Conservation (phyloP, 345 rosid species). For the Ceriops decandra region DNA sequence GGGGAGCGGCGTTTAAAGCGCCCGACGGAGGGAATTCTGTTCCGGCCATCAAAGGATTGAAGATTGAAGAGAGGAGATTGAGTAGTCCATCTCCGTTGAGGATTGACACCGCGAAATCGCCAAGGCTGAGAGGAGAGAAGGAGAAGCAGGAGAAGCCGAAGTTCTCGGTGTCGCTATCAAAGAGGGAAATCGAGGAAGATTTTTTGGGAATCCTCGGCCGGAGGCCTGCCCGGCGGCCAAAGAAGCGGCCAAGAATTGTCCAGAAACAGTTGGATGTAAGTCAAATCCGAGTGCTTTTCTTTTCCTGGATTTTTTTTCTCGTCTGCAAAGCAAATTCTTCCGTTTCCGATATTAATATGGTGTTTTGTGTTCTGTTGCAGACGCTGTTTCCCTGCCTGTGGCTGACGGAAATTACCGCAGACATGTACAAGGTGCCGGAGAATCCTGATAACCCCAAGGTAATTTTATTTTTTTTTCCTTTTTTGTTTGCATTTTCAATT, state of each 20-base stretch:
- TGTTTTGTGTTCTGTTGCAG: conserved; percentile 34
- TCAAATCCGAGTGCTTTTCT: background rate
- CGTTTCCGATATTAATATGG: background rate
- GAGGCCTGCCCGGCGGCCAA: conserved; percentile 65
- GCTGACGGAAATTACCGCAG: conserved; percentile 58
- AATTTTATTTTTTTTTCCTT: conserved; percentile 4
- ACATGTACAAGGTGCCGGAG: conserved; percentile 64
- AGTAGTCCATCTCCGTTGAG: conserved; percentile 32
- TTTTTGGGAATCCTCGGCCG: conserved; percentile 43
- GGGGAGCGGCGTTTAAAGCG: conserved; percentile 56
- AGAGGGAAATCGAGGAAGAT: conserved; percentile 76
- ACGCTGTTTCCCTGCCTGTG: conserved; percentile 59
- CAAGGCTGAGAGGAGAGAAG: conserved; percentile 23
- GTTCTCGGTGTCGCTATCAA: conserved; percentile 42
- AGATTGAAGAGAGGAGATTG: conserved; percentile 27
- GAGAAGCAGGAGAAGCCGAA: conserved; percentile 33
- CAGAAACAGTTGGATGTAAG: conserved; percentile 75
- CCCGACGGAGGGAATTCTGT: conserved; percentile 25
- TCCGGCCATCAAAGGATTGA: conserved; percentile 13
- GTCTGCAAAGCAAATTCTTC: background rate
- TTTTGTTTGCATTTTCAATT: background rate
- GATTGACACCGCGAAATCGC: conserved; percentile 26
- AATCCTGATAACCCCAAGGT: conserved; percentile 50
- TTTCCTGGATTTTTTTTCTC: too few relatives aligned
- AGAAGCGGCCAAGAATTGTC: conserved; percentile 54